phyloP scores from a whole-genome alignment of 1,139 yeast genomes.

The Zygoascus meyerae region DNA sequence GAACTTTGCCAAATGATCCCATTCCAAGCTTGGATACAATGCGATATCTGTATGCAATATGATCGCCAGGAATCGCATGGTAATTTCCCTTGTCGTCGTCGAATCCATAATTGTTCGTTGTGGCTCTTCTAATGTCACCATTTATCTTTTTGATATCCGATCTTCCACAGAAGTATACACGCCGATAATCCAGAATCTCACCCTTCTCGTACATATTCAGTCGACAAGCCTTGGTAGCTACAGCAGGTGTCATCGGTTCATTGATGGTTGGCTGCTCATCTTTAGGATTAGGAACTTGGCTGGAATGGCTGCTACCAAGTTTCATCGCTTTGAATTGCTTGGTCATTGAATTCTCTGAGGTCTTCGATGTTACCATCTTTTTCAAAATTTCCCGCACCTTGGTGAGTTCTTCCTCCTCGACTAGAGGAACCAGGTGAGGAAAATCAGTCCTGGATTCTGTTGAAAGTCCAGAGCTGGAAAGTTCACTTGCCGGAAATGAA shows the following conservation, averaged over 20 bases:
- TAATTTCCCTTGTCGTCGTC: slow-evolving; percentile 69
- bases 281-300: background rate
- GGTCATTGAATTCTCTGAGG: slow-evolving; percentile 3
- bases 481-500: background rate
- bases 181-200: slow-evolving; percentile 41
- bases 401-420: slow-evolving; percentile 1
- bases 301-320: slow-evolving; percentile 3
- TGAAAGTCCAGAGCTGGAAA: background rate
- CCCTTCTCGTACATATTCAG: slow-evolving; percentile 46
- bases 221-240: slow-evolving; percentile 21
- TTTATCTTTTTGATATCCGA: slow-evolving; percentile 30
- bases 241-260: slow-evolving; percentile 25
- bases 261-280: slow-evolving; percentile 15
- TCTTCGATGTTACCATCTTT: slow-evolving; percentile 2
- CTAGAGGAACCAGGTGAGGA: background rate
- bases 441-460: background rate
- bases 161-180: slow-evolving; percentile 39
- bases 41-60: slow-evolving; percentile 69
- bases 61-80: slow-evolving; percentile 54
- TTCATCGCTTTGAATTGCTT: slow-evolving; percentile 12
- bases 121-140: slow-evolving; percentile 40
- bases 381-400: slow-evolving; percentile 2
- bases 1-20: slow-evolving; percentile 82
- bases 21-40: slow-evolving; percentile 57
- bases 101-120: slow-evolving; percentile 54